Evolutionary conservation across 23 red algal genomes (phyloP).

Genomic region (Gracilaria caudata): DNA sequence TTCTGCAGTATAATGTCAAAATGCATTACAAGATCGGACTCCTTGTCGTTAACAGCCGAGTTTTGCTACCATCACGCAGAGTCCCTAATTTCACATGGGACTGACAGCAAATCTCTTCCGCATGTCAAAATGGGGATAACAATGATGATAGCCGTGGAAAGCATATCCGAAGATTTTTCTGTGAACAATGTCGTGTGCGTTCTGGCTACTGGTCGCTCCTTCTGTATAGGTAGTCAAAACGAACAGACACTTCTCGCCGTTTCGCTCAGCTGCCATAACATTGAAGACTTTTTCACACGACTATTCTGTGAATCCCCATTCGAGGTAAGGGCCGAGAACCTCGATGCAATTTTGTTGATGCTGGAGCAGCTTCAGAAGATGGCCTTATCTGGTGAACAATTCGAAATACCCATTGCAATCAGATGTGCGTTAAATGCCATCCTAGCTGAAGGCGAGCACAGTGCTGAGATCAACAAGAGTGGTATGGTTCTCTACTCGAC

Average conservation of each 20-base stretch:
- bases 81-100: constrained; percentile 8
- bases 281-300: constrained; percentile 13
- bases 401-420: constrained; percentile 37
- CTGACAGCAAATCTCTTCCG: background rate
- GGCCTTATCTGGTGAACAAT: constrained; percentile 16
- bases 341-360: background rate
- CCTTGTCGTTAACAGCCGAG: background rate
- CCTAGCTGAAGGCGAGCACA: constrained; percentile 1
- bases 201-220: background rate
- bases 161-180: background rate
- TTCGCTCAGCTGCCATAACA: constrained; percentile 41
- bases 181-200: background rate
- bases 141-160: constrained; percentile 11
- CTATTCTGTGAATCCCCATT: background rate
- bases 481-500: constrained; percentile 56
- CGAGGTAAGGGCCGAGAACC: background rate
- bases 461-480: constrained; percentile 29
- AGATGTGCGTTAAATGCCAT: constrained; percentile 33
- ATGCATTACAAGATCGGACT: constrained; percentile 19
- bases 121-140: constrained; percentile 27
- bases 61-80: constrained; percentile 5
- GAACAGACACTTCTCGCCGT: constrained; percentile 4
- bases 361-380: constrained; percentile 5
- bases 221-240: background rate
- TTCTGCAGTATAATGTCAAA: background rate